Evolutionary conservation across 495 filamentous ascomycete genomes (phyloP).

Genomic region (Aspergillus haitiensis): DNA sequence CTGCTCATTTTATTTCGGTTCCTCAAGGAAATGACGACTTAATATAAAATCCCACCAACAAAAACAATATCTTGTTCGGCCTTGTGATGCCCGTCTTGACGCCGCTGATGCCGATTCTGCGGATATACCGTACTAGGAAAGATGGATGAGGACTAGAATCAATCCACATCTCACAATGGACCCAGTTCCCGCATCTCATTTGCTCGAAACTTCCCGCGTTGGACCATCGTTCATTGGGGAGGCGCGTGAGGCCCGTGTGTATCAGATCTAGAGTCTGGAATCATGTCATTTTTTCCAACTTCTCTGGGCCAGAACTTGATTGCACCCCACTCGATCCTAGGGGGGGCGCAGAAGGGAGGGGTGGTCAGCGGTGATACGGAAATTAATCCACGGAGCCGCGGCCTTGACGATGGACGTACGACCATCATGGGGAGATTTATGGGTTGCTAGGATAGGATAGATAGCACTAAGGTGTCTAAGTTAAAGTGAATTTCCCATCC

Average conservation of each 20-base stretch:
- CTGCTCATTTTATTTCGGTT: too few species aligned
- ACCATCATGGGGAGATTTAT: too few species aligned
- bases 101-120: slow-evolving; percentile 12
- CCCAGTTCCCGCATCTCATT: slow-evolving; percentile 18
- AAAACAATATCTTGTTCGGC: background rate
- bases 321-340: slow-evolving; percentile 15
- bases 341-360: too few species aligned
- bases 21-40: background rate
- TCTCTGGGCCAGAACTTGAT: slow-evolving; percentile 11
- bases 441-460: too few species aligned
- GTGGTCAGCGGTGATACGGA: background rate
- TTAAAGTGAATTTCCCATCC: too few species aligned
- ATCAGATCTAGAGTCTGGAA: slow-evolving; percentile 6
- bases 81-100: slow-evolving; percentile 3
- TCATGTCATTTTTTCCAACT: slow-evolving; percentile 3
- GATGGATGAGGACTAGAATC: background rate
- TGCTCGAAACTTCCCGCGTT: slow-evolving; percentile 25
- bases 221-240: slow-evolving; percentile 1
- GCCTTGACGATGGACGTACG: background rate
- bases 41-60: background rate
- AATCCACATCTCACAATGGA: slow-evolving; percentile 7
- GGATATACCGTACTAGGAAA: slow-evolving; percentile 10
- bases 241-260: slow-evolving; percentile 8
- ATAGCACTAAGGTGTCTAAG: too few species aligned
- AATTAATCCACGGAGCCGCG: background rate